phyloP scores from a whole-genome alignment of 1,284 basidiomycete genomes.

The Xerocomus amazonicus region DNA sequence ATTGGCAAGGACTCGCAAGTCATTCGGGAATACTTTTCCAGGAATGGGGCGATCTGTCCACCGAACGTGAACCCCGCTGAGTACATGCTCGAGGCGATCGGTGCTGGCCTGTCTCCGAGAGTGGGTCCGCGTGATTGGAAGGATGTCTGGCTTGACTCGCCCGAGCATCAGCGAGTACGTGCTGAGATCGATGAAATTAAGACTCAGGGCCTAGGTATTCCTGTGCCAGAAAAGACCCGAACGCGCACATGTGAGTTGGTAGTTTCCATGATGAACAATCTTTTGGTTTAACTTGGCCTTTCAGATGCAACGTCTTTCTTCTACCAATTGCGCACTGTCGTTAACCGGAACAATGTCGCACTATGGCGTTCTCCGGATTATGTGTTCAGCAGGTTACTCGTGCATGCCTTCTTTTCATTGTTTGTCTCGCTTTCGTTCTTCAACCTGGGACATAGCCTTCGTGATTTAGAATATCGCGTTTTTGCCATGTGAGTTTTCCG shows the following conservation, averaged over 20 bases:
- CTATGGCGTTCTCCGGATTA: conserved; percentile 85
- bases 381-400: conserved; percentile 79
- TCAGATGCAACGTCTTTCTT: conserved; percentile 74
- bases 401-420: conserved; percentile 73
- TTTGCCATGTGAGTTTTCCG: conserved; percentile 61
- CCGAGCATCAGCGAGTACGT: conserved; percentile 39
- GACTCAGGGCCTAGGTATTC: conserved; percentile 37
- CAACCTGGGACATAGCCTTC: conserved; percentile 60
- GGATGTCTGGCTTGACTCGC: conserved; percentile 65
- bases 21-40: conserved; percentile 68
- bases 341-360: conserved; percentile 69
- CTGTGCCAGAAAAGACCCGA: conserved; percentile 39
- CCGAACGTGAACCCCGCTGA: conserved; percentile 59
- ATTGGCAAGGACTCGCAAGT: conserved; percentile 64
- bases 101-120: conserved; percentile 64
- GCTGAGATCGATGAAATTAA: conserved; percentile 47
- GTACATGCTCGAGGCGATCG: conserved; percentile 69
- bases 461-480: conserved; percentile 81
- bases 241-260: conserved; percentile 44
- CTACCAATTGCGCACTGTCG: conserved; percentile 77
- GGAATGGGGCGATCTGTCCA: conserved; percentile 61
- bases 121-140: conserved; percentile 75
- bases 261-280: neutral
- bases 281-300: neutral
- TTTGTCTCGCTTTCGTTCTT: conserved; percentile 85